A percentile compares a stretch with the other conserved stretches of the same genome.
phyloP scores from a whole-genome alignment of 495 filamentous ascomycete species.

The Neurospora sp. region DNA sequence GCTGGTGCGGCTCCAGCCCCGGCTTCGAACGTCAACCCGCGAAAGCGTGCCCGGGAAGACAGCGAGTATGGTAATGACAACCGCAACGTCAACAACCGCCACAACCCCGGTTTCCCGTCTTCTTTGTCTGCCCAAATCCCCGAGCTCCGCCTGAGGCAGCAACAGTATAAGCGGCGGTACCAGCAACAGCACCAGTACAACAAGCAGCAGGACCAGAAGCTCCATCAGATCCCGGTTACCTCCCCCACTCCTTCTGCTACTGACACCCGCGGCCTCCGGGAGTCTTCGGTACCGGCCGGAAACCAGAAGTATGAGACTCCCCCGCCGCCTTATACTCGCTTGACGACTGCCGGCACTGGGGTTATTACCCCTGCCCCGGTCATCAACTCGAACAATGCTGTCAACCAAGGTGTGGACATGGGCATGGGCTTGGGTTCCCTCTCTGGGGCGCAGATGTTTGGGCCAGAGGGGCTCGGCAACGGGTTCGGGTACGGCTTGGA shows the following conservation, averaged over 20 bases:
- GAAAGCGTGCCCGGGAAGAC: not conserved
- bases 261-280: not conserved
- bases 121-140: not conserved
- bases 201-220: not conserved
- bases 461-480: not conserved
- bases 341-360: not conserved
- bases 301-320: not conserved
- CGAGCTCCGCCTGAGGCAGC: not conserved
- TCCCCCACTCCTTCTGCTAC: not conserved
- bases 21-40: not conserved
- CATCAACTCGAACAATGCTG: not conserved
- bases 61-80: not conserved
- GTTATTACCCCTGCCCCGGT: not conserved
- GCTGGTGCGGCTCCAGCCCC: not conserved
- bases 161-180: not conserved
- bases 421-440: not conserved
- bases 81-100: not conserved
- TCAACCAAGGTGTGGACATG: not conserved
- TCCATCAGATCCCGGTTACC: not conserved
- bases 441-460: not conserved
- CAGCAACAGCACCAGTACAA: not conserved
- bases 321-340: not conserved
- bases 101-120: not conserved
- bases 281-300: not conserved
- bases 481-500: not conserved